phyloP scores from a whole-genome alignment of 345 rosid genomes.

The Erodium maritimum region DNA sequence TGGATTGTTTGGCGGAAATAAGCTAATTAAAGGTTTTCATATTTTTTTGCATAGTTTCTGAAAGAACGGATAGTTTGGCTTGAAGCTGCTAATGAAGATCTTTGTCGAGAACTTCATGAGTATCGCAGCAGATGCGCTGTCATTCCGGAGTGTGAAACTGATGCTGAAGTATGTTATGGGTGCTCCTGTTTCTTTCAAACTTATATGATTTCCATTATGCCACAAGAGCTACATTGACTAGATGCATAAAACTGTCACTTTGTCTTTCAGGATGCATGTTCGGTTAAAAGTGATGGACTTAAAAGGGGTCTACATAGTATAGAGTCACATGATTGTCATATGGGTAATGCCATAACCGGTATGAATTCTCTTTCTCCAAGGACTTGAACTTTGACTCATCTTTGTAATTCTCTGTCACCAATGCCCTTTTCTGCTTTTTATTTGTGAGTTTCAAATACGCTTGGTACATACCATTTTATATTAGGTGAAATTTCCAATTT shows the following conservation, averaged over 20 bases:
- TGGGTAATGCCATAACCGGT: conserved; percentile 68
- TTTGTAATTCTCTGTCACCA: not conserved
- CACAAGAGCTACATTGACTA: not conserved
- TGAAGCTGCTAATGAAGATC: conserved; percentile 88
- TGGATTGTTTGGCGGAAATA: not conserved
- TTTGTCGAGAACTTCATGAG: conserved; percentile 80
- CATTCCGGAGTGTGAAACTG: conserved; percentile 52
- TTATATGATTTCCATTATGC: not conserved
- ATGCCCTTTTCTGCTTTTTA: not conserved
- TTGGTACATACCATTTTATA: not conserved
- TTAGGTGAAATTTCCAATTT: conserved; percentile 8
- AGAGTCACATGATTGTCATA: conserved; percentile 68
- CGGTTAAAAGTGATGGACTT: conserved; percentile 67
- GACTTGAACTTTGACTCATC: not conserved
- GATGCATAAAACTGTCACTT: conserved; percentile 3
- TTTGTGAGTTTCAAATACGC: not conserved
- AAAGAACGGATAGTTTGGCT: conserved; percentile 90
- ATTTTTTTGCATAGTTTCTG: conserved; percentile 40
- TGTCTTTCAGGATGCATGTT: conserved; percentile 53
- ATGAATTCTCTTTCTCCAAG: conserved; percentile 7
- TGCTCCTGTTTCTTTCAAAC: not conserved
- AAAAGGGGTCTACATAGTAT: conserved; percentile 76
- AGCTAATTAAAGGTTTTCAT: not conserved
- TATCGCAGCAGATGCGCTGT: conserved; percentile 55
- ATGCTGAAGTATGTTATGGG: conserved; percentile 51